A percentile compares a stretch with the other conserved stretches of the same genome.
Conservation (phyloP, 306 rosid genomes). For the Trifolium repens region DNA sequence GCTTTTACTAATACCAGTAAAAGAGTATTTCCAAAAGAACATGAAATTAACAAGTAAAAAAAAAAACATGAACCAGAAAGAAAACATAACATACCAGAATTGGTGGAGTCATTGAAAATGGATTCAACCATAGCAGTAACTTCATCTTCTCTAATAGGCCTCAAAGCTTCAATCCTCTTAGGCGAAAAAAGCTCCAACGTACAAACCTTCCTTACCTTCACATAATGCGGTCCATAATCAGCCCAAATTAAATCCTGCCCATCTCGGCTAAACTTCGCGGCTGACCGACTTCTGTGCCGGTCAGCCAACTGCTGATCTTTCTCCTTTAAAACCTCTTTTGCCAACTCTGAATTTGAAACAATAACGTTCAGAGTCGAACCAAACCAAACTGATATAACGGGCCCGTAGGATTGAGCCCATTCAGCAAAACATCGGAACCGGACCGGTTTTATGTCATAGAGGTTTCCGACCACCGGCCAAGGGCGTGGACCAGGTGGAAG, state of each 20-base stretch:
- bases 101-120: conserved; percentile 57
- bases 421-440: conserved; percentile 83
- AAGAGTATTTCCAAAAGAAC: background rate
- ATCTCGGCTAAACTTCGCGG: conserved; percentile 76
- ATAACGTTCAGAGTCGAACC: conserved; percentile 75
- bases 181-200: conserved; percentile 92
- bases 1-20: background rate
- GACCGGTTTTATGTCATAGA: conserved; percentile 79
- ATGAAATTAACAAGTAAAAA: background rate
- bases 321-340: conserved; percentile 75
- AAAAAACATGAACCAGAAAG: background rate
- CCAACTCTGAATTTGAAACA: conserved; percentile 71
- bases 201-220: conserved; percentile 90
- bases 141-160: conserved; percentile 90
- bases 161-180: conserved; percentile 62
- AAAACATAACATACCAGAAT: conserved; percentile 52
- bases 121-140: conserved; percentile 89
- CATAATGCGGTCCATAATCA: conserved; percentile 95
- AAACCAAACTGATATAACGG: conserved; percentile 88
- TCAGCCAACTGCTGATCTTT: conserved; percentile 77
- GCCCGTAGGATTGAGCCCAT: conserved; percentile 80
- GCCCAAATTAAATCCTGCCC: conserved; percentile 94
- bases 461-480: conserved; percentile 85
- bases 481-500: conserved; percentile 91
- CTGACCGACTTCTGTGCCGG: conserved; percentile 70